phyloP scores from a whole-genome alignment of 371 early-diverging fungal genomes.

The Mortierella sp. region DNA sequence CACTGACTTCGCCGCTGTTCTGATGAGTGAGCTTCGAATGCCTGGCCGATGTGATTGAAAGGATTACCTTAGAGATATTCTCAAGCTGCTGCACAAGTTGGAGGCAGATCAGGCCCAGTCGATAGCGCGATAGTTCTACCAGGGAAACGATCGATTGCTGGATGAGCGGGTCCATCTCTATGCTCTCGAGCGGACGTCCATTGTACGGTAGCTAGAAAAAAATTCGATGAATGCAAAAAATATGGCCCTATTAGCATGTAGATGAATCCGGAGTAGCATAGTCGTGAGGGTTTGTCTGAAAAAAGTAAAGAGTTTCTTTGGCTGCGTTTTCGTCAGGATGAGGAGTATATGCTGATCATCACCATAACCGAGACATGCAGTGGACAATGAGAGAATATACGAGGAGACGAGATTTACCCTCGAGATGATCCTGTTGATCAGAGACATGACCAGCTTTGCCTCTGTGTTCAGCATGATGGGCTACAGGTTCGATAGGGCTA shows the following conservation, averaged over 20 bases:
- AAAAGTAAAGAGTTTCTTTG: neutral
- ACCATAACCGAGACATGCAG: too few species aligned
- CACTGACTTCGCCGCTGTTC: too few species aligned
- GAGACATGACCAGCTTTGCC: slow-evolving; percentile 44
- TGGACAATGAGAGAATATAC: neutral
- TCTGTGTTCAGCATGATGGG: slow-evolving; percentile 39
- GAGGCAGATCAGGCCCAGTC: slow-evolving; percentile 66
- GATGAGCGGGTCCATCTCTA: slow-evolving; percentile 75
- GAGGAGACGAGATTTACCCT: slow-evolving; percentile 20
- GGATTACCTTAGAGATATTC: slow-evolving; percentile 69
- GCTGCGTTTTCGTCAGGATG: too few species aligned
- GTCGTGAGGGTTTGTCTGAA: too few species aligned
- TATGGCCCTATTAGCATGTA: too few species aligned
- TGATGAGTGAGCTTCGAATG: too few species aligned
- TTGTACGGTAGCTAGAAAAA: slow-evolving; percentile 66
- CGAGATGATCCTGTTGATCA: slow-evolving; percentile 49
- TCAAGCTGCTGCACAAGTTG: slow-evolving; percentile 67
- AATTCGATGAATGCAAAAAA: neutral
- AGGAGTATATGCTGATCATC: neutral
- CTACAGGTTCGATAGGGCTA: too few species aligned
- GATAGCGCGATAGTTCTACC: slow-evolving; percentile 74
- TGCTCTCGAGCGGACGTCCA: slow-evolving; percentile 64
- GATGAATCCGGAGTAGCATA: too few species aligned
- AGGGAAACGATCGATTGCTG: slow-evolving; percentile 75
- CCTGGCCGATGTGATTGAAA: too few species aligned